Evolutionary conservation across 2,329 filamentous ascomycete genomes (phyloP), one percentile per base, ranked within the genome.

Genomic region (Leptoxyphium fumago): DNA sequence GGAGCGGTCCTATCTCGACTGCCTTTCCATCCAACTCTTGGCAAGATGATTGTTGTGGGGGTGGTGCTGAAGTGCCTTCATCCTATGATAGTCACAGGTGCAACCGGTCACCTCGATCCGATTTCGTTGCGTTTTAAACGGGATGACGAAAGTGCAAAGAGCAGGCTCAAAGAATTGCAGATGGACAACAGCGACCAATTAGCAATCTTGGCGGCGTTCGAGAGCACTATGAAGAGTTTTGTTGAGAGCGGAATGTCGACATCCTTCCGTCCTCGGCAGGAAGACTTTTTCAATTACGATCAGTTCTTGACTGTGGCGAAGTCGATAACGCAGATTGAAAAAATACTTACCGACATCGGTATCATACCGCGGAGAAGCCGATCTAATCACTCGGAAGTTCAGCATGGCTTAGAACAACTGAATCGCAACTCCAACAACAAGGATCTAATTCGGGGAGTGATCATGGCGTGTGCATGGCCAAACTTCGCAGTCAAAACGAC

Each of bases 31-130:
- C 71, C 70, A 6, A 50, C 57, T 2, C 50, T 68, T 30, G 70
- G 65, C 28, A 73, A 72, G 47, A 66, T 73, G 64, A 62, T 73
- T 42, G 44, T 72, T 15, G 55, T 74, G 9, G 71, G 71, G 5
- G 55, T 71, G 21, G 63, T 74, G 39, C 74, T 74, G 57, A 61
- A 63, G 32, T 74, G 71, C 50, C 57, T 74, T 4, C 68, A 73
- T 48, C 68, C 70, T 0, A 64, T 73, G 50, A 49, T 74, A 26
- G 63, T 71, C 26, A 49, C 70, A 5, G 68, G 63, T 30, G 59
- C 61, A 13, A 55, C 63, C 5, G 54, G 52, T 4, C 49, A 53
- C 5, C 56, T 60, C 32, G 49, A 61, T n/a, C 48, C 57, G n/a
- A 47, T 68, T 7, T 64, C 65, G 43, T 41, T 60, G 6, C 48